Evolutionary conservation across 164 flowering plant genomes (phyloP).

Genomic region (Nymphaea thermarum): DNA sequence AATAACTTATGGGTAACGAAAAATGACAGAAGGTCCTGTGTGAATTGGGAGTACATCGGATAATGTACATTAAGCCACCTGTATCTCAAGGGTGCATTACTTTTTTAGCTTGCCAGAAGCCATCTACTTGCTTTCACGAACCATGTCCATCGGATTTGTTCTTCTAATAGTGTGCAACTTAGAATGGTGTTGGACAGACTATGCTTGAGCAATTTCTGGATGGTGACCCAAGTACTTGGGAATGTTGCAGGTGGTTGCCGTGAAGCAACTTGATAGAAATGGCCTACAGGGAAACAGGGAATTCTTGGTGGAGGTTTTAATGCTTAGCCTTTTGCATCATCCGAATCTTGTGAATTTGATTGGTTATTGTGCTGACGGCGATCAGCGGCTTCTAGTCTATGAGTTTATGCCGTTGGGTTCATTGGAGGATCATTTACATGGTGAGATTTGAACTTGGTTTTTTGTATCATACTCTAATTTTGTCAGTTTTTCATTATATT

Average conservation of each 20-base stretch:
- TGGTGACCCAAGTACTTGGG: neutral
- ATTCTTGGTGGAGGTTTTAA: conserved; percentile 86
- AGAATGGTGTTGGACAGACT: neutral
- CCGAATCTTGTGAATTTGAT: conserved; percentile 80
- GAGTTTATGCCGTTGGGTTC: conserved; percentile 94
- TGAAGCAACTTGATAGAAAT: conserved; percentile 82
- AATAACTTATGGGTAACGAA: neutral
- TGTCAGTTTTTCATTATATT: neutral
- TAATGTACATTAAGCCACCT: too few relatives aligned
- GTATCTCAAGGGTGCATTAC: too few relatives aligned
- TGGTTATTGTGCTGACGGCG: conserved; percentile 94
- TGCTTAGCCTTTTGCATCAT: conserved; percentile 90
- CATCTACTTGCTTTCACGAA: too few relatives aligned
- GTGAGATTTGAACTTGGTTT: conserved; percentile 19
- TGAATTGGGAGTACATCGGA: neutral
- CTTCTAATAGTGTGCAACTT: neutral
- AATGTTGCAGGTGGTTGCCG: conserved; percentile 67
- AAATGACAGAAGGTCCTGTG: neutral
- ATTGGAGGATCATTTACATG: conserved; percentile 86
- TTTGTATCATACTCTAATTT: neutral
- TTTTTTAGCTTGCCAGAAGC: too few relatives aligned
- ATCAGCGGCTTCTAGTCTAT: conserved; percentile 90
- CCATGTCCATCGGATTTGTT: neutral
- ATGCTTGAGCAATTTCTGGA: neutral
- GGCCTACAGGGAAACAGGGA: conserved; percentile 93